Conservation (phyloP, 805 yeast genomes). For the Candida multigemmis region DNA sequence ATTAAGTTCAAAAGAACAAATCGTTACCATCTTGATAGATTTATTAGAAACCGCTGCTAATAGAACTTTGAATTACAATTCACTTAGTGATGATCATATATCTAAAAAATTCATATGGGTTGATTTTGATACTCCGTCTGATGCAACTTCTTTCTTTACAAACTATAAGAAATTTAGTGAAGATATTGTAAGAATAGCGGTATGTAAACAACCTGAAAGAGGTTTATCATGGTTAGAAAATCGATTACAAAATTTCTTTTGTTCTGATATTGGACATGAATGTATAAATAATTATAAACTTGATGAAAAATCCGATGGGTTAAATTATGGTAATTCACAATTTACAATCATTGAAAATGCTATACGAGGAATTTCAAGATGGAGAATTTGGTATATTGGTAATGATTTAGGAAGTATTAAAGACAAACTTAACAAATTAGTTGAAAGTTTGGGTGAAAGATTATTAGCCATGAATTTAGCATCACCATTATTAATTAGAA, state of each 20-base stretch:
- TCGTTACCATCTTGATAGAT: conserved; percentile 51
- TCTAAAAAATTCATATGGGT: conserved; percentile 63
- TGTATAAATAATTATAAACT: conserved; percentile 49
- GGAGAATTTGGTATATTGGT: conserved; percentile 86
- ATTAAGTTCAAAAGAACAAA: conserved; percentile 47
- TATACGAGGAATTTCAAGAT: conserved; percentile 84
- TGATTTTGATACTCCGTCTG: conserved; percentile 85
- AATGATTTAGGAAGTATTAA: conserved; percentile 46
- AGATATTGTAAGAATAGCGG: conserved; percentile 80
- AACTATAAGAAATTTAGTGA: conserved; percentile 80
- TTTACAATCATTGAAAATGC: conserved; percentile 83
- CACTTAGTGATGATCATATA: conserved; percentile 53
- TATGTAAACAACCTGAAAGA: conserved; percentile 78
- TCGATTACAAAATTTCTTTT: conserved; percentile 64
- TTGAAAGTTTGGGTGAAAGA: conserved; percentile 66
- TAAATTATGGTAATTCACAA: conserved; percentile 69
- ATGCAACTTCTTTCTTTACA: conserved; percentile 62
- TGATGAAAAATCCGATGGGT: conserved; percentile 56
- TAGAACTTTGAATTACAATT: conserved; percentile 65
- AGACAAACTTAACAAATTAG: conserved; percentile 40
- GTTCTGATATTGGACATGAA: conserved; percentile 56
- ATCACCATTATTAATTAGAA: conserved; percentile 75
- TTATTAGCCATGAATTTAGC: conserved; percentile 66
- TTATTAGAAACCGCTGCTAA: conserved; percentile 70
- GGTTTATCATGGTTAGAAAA: conserved; percentile 77